Evolutionary conservation across 2,329 filamentous ascomycete genomes (phyloP).

Genomic region (Rhinocladiella similis): DNA sequence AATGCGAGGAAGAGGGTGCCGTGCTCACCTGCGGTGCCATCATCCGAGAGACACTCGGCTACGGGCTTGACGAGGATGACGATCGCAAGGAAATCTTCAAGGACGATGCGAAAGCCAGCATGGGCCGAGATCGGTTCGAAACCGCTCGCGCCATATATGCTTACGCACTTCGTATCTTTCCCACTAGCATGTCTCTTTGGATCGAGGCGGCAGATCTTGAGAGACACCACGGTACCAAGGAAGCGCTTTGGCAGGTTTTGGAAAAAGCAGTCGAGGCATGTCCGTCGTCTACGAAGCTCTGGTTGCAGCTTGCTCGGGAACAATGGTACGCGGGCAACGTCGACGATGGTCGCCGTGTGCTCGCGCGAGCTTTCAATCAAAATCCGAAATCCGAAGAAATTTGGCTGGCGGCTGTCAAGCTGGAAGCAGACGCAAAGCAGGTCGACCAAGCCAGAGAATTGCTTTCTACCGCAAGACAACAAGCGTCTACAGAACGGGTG

Average conservation of each 20-base stretch:
- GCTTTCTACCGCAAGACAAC: slow-evolving; percentile 76
- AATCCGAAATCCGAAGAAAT: slow-evolving; percentile 98
- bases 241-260: slow-evolving; percentile 78
- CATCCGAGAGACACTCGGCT: slow-evolving; percentile 88
- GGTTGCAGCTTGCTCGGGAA: slow-evolving; percentile 95
- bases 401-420: slow-evolving; percentile 92
- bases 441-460: slow-evolving; percentile 79
- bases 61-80: slow-evolving; percentile 91
- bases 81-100: slow-evolving; percentile 95
- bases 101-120: slow-evolving; percentile 84
- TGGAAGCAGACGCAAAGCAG: slow-evolving; percentile 87
- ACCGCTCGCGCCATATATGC: slow-evolving; percentile 93
- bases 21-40: slow-evolving; percentile 84
- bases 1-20: slow-evolving; percentile 89
- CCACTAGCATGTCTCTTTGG: slow-evolving; percentile 85
- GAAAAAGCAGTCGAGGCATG: slow-evolving; percentile 94
- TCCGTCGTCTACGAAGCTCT: slow-evolving; percentile 84
- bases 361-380: slow-evolving; percentile 88
- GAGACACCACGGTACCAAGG: slow-evolving; percentile 80
- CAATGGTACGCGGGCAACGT: slow-evolving; percentile 88
- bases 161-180: slow-evolving; percentile 85
- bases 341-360: slow-evolving; percentile 79
- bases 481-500: slow-evolving; percentile 91
- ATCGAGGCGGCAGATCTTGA: slow-evolving; percentile 88
- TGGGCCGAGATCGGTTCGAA: slow-evolving; percentile 78